Percentiles rank a stretch among this genome's conserved stretches.
phyloP scores from a whole-genome alignment of 148 eudicot genomes.

The Simmondsia chinensis region DNA sequence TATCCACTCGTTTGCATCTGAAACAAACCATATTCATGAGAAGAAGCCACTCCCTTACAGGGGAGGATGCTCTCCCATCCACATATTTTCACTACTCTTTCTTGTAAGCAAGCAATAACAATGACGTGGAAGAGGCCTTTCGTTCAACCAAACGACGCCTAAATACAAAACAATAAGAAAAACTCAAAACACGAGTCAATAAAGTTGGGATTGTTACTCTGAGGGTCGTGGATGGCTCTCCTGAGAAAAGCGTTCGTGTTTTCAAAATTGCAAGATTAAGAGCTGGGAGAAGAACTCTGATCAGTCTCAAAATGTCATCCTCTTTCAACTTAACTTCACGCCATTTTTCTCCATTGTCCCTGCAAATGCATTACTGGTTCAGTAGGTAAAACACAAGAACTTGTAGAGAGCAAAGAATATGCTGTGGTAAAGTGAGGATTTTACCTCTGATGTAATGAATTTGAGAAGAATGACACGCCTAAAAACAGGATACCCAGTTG shows the following conservation, averaged over 20 bases:
- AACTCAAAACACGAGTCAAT: too few relatives aligned
- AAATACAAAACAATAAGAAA: too few relatives aligned
- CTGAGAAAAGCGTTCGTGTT: conserved; percentile 65
- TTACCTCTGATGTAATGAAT: conserved; percentile 53
- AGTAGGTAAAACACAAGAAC: too few relatives aligned
- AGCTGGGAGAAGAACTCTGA: conserved; percentile 59
- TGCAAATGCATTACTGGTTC: conserved; percentile 10
- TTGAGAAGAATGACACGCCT: conserved; percentile 69
- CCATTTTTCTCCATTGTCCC: conserved; percentile 20
- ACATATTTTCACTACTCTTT: too few relatives aligned
- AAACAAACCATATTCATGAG: too few relatives aligned
- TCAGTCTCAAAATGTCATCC: conserved; percentile 55
- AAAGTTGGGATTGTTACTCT: conserved; percentile 62
- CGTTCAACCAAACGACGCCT: too few relatives aligned
- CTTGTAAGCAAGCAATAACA: too few relatives aligned
- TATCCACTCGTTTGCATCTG: too few relatives aligned
- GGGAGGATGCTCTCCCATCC: too few relatives aligned
- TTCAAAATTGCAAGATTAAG: conserved; percentile 55
- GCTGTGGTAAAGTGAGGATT: background rate
- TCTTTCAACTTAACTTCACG: conserved; percentile 46
- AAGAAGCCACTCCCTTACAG: too few relatives aligned
- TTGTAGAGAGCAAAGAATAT: background rate
- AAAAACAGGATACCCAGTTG: conserved; percentile 71
- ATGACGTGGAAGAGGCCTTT: too few relatives aligned
- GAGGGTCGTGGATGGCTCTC: conserved; percentile 90